These are phyloP conservation scores for Alternaria gansuensis DNA, from an alignment of 2,329 filamentous ascomycete species.

Conservation along the genomic window DNA sequence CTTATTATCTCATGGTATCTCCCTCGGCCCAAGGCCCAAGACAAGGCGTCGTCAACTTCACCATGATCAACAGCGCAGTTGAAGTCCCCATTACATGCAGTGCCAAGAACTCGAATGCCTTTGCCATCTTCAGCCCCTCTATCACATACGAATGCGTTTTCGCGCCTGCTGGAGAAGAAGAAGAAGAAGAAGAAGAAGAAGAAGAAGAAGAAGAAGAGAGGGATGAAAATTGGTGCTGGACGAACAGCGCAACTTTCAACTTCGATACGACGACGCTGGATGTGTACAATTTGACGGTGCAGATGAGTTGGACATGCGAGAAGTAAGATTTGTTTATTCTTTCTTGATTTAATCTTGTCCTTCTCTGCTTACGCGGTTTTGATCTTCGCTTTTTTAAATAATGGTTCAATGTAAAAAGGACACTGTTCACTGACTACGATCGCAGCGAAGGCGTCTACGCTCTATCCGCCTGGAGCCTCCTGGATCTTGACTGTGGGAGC, in stretches of 20 bases:
- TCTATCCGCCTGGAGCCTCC: conserved; percentile 4
- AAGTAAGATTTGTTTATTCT: conserved; percentile 5
- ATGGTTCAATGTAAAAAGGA: neutral
- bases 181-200: neutral
- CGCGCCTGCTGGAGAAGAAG: neutral
- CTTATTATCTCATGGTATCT: conserved; percentile 18
- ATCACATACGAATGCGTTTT: conserved; percentile 13
- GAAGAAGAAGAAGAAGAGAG: neutral
- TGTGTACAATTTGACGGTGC: conserved; percentile 10
- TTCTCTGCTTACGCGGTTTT: neutral
- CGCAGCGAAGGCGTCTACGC: conserved; percentile 9
- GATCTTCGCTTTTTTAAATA: too few species aligned
- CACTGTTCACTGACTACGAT: neutral
- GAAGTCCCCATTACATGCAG: conserved; percentile 8
- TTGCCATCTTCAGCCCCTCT: conserved; percentile 10
- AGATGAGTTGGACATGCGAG: conserved; percentile 22
- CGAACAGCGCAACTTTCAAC: conserved; percentile 11
- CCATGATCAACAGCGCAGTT: conserved; percentile 9
- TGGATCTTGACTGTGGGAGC: conserved; percentile 17
- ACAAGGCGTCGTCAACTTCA: conserved; percentile 19
- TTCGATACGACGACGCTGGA: conserved; percentile 10
- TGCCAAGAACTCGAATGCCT: conserved; percentile 13
- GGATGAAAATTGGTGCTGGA: neutral
- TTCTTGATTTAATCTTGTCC: neutral
- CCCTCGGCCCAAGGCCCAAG: conserved; percentile 15